Base-by-base conservation (phyloP, 352 stramenopile genomes). In the Pythium aphanidermatum region DNA sequence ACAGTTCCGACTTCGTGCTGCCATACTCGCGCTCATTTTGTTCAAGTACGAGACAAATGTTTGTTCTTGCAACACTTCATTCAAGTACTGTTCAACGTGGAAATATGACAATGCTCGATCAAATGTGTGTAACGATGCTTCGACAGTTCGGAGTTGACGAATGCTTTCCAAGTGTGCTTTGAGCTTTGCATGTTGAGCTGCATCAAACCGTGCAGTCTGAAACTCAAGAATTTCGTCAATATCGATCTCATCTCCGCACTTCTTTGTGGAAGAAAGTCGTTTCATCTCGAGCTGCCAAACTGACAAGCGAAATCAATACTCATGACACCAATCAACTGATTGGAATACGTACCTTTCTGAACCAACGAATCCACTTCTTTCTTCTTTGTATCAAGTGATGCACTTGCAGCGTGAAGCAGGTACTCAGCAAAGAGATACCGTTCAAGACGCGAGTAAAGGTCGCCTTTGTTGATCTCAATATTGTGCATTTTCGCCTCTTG, bases 401-500 rank as follows among this genome's bases (percentile, higher is more conserved):
- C 69, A 6, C 70, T 74, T 10, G 77, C 74, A 11, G 64, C 78
- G 54, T 86, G 80, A 23, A 92, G 51, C 44, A 92, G 64, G 38
- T 92, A 92, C 43, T 92, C 80, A 11, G 74, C 70, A 48, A 76
- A 89, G 33, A 92, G 55, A 42, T 89, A 92, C 5, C 75, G 68
- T 47, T 92, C 80, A 8, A 92, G 30, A 0, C 74, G 62, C 13
- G 64, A 61, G 33, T 80, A 88, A n/a, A 92, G 37, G 19, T 92
- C 80, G 2, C 80, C 80, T 50, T 92, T 89, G 55, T 86, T 86
- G 20, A 72, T 74, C 36, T 85, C 80, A 45, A 92, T 89, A 38
- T 75, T 77, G 29, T 82, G 73, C 80, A 92, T 92, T 49, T 89
- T 92, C 46, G 73, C 75, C 42, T 88, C 74, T 58, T 92, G 74